These are phyloP conservation scores for Colletotrichum acutatum DNA, from an alignment of 2,329 filamentous ascomycete genomes.

Conservation along the genomic window DNA sequence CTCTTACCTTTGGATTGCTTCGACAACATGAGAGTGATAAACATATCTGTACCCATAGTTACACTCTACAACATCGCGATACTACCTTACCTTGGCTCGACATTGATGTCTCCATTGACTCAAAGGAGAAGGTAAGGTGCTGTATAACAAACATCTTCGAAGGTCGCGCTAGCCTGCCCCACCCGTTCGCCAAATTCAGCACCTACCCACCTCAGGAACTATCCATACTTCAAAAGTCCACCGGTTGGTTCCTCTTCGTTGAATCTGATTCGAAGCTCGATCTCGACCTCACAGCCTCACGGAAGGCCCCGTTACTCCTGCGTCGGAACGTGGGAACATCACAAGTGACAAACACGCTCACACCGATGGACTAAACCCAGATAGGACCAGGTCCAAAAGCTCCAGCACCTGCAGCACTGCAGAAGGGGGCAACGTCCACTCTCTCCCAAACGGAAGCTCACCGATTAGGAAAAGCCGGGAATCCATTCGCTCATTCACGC, in stretches of 20 bases:
- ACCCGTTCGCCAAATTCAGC: too few relatives aligned
- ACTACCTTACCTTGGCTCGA: neutral
- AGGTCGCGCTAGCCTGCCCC: too few relatives aligned
- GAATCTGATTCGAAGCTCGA: too few relatives aligned
- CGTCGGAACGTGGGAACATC: neutral
- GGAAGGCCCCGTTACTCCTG: neutral
- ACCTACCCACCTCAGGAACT: too few relatives aligned
- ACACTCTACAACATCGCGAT: neutral
- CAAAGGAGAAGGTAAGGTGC: neutral
- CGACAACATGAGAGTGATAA: neutral
- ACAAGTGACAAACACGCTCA: neutral
- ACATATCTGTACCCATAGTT: neutral
- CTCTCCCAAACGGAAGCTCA: neutral
- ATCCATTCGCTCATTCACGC: neutral
- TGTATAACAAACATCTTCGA: neutral
- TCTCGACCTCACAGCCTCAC: neutral
- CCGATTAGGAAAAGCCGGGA: neutral
- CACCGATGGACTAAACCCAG: neutral
- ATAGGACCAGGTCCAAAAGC: neutral
- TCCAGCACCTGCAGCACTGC: neutral
- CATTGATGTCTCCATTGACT: neutral
- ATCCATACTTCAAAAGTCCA: too few relatives aligned
- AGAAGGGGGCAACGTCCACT: too few relatives aligned
- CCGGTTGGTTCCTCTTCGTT: too few relatives aligned
- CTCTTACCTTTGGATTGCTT: neutral